Percentiles rank a stretch among this genome's conserved stretches.
phyloP scores from a whole-genome alignment of 2,329 filamentous ascomycete genomes.

The Stagonosporopsis rhizophila region DNA sequence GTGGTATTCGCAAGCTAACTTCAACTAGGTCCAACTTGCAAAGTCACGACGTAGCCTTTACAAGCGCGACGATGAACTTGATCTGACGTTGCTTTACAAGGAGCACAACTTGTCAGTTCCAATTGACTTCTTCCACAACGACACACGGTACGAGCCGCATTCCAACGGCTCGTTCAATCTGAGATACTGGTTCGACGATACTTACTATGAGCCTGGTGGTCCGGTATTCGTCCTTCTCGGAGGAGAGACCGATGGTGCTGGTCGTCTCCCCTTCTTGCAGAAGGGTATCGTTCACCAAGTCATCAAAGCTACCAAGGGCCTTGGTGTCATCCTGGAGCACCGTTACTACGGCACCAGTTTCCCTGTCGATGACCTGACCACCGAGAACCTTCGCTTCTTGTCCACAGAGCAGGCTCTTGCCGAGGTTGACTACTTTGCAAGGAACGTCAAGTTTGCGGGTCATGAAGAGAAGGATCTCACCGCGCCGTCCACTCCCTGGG shows the following conservation, averaged over 20 bases:
- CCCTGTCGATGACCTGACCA: constrained; percentile 70
- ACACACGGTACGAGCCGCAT: constrained; percentile 79
- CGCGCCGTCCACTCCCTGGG: constrained; percentile 70
- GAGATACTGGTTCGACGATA: constrained; percentile 84
- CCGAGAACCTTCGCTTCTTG: constrained; percentile 77
- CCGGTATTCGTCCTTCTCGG: constrained; percentile 79
- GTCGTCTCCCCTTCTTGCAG: constrained; percentile 72
- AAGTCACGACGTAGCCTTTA: constrained; percentile 27
- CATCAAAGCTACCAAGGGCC: constrained; percentile 68
- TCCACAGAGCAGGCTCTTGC: constrained; percentile 83
- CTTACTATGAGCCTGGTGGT: constrained; percentile 76
- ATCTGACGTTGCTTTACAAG: constrained; percentile 53
- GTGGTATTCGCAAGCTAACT: neutral
- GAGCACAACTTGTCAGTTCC: constrained; percentile 62
- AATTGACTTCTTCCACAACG: constrained; percentile 85
- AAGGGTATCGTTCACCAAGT: constrained; percentile 79
- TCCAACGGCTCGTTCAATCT: constrained; percentile 71
- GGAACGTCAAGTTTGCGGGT: constrained; percentile 73
- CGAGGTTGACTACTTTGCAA: constrained; percentile 81
- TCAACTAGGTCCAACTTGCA: constrained; percentile 22
- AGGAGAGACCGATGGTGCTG: constrained; percentile 72
- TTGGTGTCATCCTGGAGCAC: constrained; percentile 85
- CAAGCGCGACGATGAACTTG: constrained; percentile 40
- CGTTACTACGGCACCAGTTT: constrained; percentile 84
- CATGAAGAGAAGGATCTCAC: constrained; percentile 68